phyloP scores from a whole-genome alignment of 2,329 filamentous ascomycete genomes.

The Parastagonospora nodorum region DNA sequence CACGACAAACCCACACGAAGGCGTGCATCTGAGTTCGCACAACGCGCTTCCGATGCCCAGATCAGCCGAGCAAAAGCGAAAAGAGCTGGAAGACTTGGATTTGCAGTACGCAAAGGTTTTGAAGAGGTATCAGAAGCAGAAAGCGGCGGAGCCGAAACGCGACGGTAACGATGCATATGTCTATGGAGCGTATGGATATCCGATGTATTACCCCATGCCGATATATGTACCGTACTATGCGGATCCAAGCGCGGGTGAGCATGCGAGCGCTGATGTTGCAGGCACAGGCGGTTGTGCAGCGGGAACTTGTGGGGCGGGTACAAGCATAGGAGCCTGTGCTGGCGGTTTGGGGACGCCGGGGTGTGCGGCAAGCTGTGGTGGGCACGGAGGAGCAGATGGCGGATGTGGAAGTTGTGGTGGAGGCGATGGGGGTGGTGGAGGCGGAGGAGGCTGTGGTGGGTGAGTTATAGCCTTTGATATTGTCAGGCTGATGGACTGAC shows the following conservation, averaged over 20 bases:
- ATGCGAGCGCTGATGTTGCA: constrained; percentile 52
- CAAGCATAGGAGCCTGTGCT: constrained; percentile 32
- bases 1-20: constrained; percentile 58
- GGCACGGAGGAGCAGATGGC: constrained; percentile 40
- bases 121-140: constrained; percentile 36
- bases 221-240: constrained; percentile 55
- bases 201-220: constrained; percentile 46
- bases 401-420: constrained; percentile 51
- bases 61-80: constrained; percentile 8
- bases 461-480: neutral
- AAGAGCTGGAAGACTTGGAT: constrained; percentile 54
- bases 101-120: constrained; percentile 58
- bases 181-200: constrained; percentile 50
- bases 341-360: constrained; percentile 20
- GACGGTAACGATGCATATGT: constrained; percentile 37
- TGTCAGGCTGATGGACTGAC: too few relatives aligned
- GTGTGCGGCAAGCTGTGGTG: constrained; percentile 32
- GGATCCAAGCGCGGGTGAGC: constrained; percentile 43
- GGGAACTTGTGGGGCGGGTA: constrained; percentile 54
- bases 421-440: constrained; percentile 49
- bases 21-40: constrained; percentile 75
- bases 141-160: constrained; percentile 38
- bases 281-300: constrained; percentile 54
- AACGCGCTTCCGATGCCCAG: constrained; percentile 60
- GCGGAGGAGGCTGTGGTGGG: constrained; percentile 62